Evolutionary conservation across 495 filamentous ascomycete species (phyloP).

Genomic region (Amphirosellinia nigrospora): DNA sequence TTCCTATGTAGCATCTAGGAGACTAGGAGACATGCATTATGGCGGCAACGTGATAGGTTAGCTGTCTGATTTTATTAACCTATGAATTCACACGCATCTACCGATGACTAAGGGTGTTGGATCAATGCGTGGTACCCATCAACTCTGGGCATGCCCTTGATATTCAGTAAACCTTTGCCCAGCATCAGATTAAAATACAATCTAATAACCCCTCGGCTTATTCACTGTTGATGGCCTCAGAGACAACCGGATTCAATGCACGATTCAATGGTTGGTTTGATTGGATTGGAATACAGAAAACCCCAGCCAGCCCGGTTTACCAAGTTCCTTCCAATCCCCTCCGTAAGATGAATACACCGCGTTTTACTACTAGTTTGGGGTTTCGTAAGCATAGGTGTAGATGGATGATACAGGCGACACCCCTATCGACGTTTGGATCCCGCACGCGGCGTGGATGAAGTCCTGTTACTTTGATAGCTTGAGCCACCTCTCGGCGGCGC

Average conservation of each 20-base stretch:
- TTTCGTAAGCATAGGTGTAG: not conserved
- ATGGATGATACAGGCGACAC: not conserved
- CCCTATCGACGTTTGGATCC: not conserved
- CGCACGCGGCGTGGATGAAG: not conserved
- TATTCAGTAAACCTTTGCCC: not conserved
- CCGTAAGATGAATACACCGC: not conserved
- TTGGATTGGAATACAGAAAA: not conserved
- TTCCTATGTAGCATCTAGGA: slow-evolving; percentile 5
- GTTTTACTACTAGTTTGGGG: not conserved
- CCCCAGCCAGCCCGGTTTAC: not conserved
- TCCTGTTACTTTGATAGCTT: slow-evolving; percentile 23
- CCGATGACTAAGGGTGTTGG: not conserved
- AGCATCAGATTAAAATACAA: not conserved
- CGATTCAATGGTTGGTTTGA: not conserved
- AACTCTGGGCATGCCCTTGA: not conserved
- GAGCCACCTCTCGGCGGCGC: slow-evolving; percentile 38
- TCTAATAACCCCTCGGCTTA: not conserved
- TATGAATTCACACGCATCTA: not conserved
- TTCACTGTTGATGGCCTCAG: not conserved
- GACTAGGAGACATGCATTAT: not conserved
- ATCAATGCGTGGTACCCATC: not conserved
- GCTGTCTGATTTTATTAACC: slow-evolving; percentile 1
- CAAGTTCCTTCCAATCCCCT: not conserved
- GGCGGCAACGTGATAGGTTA: not conserved
- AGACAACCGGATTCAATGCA: not conserved